Conservation (phyloP, 306 rosid genomes). For the Lupinus albus region DNA sequence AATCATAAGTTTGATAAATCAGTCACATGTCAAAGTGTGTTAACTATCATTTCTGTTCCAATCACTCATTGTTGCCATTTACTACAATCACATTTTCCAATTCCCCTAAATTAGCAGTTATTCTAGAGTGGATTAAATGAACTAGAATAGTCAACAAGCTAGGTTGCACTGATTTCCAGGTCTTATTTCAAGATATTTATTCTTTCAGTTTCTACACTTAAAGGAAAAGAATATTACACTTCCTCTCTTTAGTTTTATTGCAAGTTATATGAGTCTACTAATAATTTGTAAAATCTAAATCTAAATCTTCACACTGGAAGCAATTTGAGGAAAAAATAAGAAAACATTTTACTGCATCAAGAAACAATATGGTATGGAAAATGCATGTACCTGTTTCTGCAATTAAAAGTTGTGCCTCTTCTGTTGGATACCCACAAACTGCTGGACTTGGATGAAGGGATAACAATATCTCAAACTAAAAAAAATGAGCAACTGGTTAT, state of each 20-base stretch:
- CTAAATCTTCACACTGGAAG: not conserved
- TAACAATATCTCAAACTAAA: slow-evolving; percentile 76
- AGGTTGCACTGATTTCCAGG: slow-evolving; percentile 6
- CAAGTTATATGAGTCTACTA: slow-evolving; percentile 6
- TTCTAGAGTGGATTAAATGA: not conserved
- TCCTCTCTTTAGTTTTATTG: slow-evolving; percentile 6
- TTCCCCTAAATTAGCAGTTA: slow-evolving; percentile 26
- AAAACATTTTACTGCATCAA: slow-evolving; percentile 15
- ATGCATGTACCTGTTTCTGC: slow-evolving; percentile 74
- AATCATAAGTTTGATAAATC: not conserved
- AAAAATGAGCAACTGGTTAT: slow-evolving; percentile 26
- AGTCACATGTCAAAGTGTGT: not conserved
- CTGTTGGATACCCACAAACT: slow-evolving; percentile 94
- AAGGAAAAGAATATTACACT: not conserved
- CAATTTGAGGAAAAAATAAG: slow-evolving; percentile 16
- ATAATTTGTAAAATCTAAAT: slow-evolving; percentile 12
- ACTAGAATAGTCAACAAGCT: slow-evolving; percentile 2
- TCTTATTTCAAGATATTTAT: not conserved
- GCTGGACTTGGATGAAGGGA: slow-evolving; percentile 97
- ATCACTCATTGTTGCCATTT: not conserved
- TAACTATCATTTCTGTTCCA: not conserved
- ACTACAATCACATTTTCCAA: slow-evolving; percentile 6
- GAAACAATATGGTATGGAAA: slow-evolving; percentile 1
- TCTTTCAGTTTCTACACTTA: not conserved
- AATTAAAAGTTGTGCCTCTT: slow-evolving; percentile 80